Evolutionary conservation across 78 protist genomes (phyloP), one percentile per base, ranked within the genome.

Genomic region (Dictyostelium purpureum): DNA sequence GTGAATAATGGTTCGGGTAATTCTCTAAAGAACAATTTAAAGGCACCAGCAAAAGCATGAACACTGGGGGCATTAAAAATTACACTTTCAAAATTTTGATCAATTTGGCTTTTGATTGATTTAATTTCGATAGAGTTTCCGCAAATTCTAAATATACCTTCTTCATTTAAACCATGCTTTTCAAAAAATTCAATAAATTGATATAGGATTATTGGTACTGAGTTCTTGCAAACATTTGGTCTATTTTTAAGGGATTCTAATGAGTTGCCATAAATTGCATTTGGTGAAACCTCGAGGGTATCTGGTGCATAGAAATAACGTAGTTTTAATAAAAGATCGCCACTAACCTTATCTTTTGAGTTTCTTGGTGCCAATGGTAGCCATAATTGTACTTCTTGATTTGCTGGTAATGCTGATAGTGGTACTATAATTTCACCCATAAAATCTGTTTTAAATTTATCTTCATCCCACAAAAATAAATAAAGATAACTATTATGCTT

Each of bases 21-120:
- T 71, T 83, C 90, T 83, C 90, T 83, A 70, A 83, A 83, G 47
- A 45, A 83, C 11, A 71, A 69, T 71, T 83, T 83, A 71, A 83
- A 83, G 0, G 63, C 80, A 43, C 90, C 90, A 19, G 90, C 70
- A 52, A 40, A 42, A 1, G 56, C 37, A 57, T 83, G 90, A 28
- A 83, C 40, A 6, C 26, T 35, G 4, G 57, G 28, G 0, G 77
- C 77, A 43, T 38, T 47, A 59, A 47, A 81, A 18, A 56, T 52
- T 31, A 38, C 21, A 33, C 33, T 21, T 51, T 51, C 28, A 16
- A 18, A 38, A 71, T 66, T 54, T 6, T 6, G 6, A 43, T 78
- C 57, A 6, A 83, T 24, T 52, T 52, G 76, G n/a, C 52, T 56
- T 61, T 71, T 83, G 6, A 57, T 4, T 2, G 24, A 33, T 57